Base-by-base conservation (phyloP, 2,329 filamentous ascomycete genomes). In the Verticillium longisporum region DNA sequence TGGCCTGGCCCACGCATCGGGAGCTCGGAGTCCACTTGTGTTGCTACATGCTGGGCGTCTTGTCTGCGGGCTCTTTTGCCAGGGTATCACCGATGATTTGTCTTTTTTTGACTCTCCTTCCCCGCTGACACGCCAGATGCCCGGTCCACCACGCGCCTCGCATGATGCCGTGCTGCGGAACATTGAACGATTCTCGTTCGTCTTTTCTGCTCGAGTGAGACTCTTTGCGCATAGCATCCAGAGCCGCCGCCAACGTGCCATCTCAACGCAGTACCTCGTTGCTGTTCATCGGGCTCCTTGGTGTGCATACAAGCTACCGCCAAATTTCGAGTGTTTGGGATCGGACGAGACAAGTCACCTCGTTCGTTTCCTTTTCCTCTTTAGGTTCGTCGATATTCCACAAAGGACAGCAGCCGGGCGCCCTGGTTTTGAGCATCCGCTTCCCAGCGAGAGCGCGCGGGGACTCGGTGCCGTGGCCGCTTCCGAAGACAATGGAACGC, bases 281-380 rank as follows among this genome's bases (percentile, higher is more conserved):
- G 54, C 56, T 9, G 45, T 21, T 53, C 45, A 53, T 18, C 26
- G 4, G 26, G 18, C 9, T 50, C 57, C 33, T 60, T 64, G 61
- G 62, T 26, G 56, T 61, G 60, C 66, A 65, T 65, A 65, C 62
- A 65, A 64, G 63, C 61, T 31, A 31, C 26, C 55, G 63, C 63
- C 62, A 62, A 60, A 62, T 59, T 58, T 57, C 56, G 67, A 67
- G 65, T 65, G 69, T 31, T 18, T 66, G 67, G 64, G 60, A 67
- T 73, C 70, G 74, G 45, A 53, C 45, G 45, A 53, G 72, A 74
- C 75, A 75, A 75, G 69, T 68, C 72, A 73, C 71, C 70, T 72
- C 70, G 71, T 70, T 70, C 66, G 61, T 63, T 63, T 63, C 62
- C 60, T 50, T 61, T 18, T 21, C 34, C 55, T 31, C 13, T 56